A percentile compares a stretch with the other conserved stretches of the same genome.
phyloP scores from a whole-genome alignment of 1,284 basidiomycete genomes.

The Pseudozyma sp. region DNA sequence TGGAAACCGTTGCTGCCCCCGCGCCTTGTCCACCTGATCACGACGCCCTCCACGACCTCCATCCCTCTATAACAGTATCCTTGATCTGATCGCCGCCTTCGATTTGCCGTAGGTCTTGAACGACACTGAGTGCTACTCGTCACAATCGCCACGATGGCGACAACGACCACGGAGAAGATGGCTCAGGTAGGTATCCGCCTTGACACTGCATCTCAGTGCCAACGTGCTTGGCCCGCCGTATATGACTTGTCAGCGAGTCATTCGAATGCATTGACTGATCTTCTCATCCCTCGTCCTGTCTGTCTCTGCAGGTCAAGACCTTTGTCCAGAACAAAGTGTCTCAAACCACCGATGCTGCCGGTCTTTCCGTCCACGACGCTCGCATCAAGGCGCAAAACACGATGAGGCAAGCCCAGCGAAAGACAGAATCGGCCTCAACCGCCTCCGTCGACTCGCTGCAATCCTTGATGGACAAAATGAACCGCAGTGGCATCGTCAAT shows the following conservation, averaged over 20 bases:
- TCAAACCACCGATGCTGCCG: constrained; percentile 31
- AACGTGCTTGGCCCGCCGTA: too few relatives aligned
- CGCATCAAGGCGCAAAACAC: constrained; percentile 21
- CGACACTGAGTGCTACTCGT: neutral
- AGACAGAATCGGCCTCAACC: constrained; percentile 6
- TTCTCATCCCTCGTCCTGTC: neutral
- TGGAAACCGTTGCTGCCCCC: too few relatives aligned
- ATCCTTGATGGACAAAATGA: constrained; percentile 27
- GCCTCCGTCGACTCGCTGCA: constrained; percentile 22
- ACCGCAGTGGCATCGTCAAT: constrained; percentile 33
- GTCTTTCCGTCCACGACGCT: constrained; percentile 25
- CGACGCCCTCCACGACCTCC: too few relatives aligned
- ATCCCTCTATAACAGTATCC: too few relatives aligned
- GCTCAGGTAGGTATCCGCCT: constrained; percentile 18
- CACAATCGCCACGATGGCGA: constrained; percentile 12
- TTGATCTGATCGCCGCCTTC: too few relatives aligned
- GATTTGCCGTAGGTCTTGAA: too few relatives aligned
- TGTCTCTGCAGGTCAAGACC: constrained; percentile 19
- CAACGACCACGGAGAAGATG: constrained; percentile 26
- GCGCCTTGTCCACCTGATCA: too few relatives aligned
- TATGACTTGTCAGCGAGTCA: too few relatives aligned
- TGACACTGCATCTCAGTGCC: too few relatives aligned
- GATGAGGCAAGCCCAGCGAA: constrained; percentile 24
- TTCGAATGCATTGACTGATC: neutral
- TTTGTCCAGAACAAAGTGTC: constrained; percentile 37